These are phyloP conservation scores for Atalantia buxifolia DNA, from an alignment of 345 rosid species.

Conservation along the genomic window DNA sequence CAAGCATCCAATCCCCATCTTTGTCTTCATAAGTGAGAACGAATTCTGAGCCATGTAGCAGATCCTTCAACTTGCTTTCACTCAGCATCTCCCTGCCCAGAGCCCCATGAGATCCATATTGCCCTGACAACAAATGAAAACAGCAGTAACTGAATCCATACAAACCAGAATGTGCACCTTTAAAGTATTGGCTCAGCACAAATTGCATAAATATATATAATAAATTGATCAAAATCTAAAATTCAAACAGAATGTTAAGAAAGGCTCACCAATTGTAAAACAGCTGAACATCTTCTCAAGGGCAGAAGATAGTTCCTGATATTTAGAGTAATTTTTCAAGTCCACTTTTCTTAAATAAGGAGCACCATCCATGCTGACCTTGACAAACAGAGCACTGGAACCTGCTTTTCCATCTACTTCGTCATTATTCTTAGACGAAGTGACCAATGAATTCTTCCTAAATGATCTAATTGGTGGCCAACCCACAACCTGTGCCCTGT, in stretches of 20 bases:
- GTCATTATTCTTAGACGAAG: conserved; percentile 50
- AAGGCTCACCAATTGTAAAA: conserved; percentile 51
- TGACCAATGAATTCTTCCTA: conserved; percentile 59
- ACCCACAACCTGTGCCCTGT: conserved; percentile 76
- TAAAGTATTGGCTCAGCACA: conserved; percentile 9
- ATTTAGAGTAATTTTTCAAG: conserved; percentile 47
- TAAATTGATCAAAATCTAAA: background rate
- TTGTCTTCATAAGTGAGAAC: conserved; percentile 65
- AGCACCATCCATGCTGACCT: conserved; percentile 86
- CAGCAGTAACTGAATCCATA: conserved; percentile 28
- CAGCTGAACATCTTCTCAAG: conserved; percentile 81
- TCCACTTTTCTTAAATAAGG: conserved; percentile 75
- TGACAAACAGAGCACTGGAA: conserved; percentile 50
- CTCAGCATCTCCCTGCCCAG: conserved; percentile 46
- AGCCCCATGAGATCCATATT: conserved; percentile 50
- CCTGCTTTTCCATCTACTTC: conserved; percentile 67
- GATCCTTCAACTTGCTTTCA: conserved; percentile 57
- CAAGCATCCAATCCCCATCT: conserved; percentile 81
- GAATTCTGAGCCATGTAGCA: conserved; percentile 58
- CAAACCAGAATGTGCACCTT: conserved; percentile 11
- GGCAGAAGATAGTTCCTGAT: conserved; percentile 63
- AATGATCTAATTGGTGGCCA: conserved; percentile 79
- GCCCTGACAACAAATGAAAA: conserved; percentile 35
- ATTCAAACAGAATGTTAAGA: background rate
- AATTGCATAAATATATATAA: background rate